Evolutionary conservation across 257 asterid species (phyloP), one percentile per base, ranked within the genome.

Genomic region (Dorcoceras hygrometricum): DNA sequence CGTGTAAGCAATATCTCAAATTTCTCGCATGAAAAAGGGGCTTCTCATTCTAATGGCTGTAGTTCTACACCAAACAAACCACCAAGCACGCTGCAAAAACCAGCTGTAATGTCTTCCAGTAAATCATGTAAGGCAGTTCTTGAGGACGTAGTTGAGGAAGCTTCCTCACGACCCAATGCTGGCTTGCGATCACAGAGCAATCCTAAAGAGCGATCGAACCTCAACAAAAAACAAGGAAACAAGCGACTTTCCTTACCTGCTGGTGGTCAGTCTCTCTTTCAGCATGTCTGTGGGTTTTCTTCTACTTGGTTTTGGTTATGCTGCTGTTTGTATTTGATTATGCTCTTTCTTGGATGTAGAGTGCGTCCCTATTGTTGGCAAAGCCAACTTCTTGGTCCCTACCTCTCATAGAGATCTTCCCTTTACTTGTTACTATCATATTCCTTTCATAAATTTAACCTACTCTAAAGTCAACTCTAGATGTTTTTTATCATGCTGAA

Each of bases 191-290:
- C 96, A 24, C 78, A 71, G 65, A 89, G 93, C 77, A 87, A 76
- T 70, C 96, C 96, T 46, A 89, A 75, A 83, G 93, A 89, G 86
- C 83, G 95, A 75, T 76, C 82, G 31, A 66, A 70, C 46, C 76
- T 80, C 67, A 25, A 81, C 19, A 81, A 86, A 71, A 86, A 79
- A 73, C 89, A 66, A 63, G 96, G 79, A 74, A 84, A 87, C 56
- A 85, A 84, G 81, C 84, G 95, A 71, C 34, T 84, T 46, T 92
- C 98, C 69, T 90, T 89, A 29, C 97, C 98, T 59, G 73, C 73
- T 69, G 79, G 36, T 6, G 86, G 95, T 86, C 39, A 70, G 80
- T 73, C 75, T 67, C 70, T 57, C 74, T 60, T 71, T 62, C 46
- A 11, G 60, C 12, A 18, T 20, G 59, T 3, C 0, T 54, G 18